Conservation (phyloP, 495 filamentous ascomycete genomes). For the Cairneyella variabilis region DNA sequence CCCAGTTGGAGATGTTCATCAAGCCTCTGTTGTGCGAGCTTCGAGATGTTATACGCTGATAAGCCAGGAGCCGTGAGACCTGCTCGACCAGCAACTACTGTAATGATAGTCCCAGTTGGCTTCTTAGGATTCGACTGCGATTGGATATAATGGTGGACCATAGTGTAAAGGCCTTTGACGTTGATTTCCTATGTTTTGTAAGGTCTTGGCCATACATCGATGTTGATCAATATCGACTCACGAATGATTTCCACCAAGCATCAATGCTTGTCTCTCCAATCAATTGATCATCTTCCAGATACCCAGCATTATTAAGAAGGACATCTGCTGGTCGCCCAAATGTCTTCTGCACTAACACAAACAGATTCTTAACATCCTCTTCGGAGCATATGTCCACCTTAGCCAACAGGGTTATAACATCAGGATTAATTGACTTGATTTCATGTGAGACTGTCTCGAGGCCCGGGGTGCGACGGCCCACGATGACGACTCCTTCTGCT, state of each 20-base stretch:
- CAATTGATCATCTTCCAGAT: not conserved
- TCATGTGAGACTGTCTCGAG: constrained; percentile 25
- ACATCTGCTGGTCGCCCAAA: constrained; percentile 36
- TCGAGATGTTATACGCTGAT: constrained; percentile 33
- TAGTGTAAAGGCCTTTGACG: constrained; percentile 35
- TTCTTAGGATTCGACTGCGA: constrained; percentile 20
- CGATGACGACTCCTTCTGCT: constrained; percentile 32
- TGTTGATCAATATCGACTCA: no score
- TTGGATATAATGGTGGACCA: constrained; percentile 35
- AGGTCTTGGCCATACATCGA: no score
- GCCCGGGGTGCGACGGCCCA: constrained; percentile 29
- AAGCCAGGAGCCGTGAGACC: constrained; percentile 26
- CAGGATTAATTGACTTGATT: constrained; percentile 16
- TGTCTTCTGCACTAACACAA: constrained; percentile 28
- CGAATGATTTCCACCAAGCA: constrained; percentile 5
- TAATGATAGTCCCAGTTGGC: constrained; percentile 27
- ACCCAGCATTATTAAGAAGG: constrained; percentile 38
- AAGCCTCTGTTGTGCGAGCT: constrained; percentile 33
- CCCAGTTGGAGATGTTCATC: constrained; percentile 33
- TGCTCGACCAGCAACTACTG: constrained; percentile 16
- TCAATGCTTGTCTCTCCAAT: not conserved
- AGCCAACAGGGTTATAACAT: constrained; percentile 26
- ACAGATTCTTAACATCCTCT: constrained; percentile 29
- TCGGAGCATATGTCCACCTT: constrained; percentile 30
- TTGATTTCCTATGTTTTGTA: constrained; percentile 34